phyloP scores from a whole-genome alignment of 2,329 filamentous ascomycete species.

The Metarhizium brunneum region DNA sequence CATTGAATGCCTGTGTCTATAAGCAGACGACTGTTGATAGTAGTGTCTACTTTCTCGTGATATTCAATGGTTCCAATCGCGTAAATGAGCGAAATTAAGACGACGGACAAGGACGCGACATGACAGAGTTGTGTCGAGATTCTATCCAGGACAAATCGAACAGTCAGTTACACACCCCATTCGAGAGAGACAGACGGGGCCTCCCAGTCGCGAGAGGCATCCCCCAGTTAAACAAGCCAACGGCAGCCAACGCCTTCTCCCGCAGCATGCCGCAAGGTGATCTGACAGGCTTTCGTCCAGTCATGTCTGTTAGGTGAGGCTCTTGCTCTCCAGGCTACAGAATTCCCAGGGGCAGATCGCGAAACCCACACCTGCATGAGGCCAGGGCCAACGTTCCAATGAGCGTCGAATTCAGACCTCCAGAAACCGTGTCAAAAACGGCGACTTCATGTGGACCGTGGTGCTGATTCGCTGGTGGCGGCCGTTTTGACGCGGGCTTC shows the following conservation, averaged over 20 bases:
- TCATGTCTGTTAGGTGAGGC: background rate
- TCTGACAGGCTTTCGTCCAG: background rate
- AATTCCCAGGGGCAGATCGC: slow-evolving; percentile 1
- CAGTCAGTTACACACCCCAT: background rate
- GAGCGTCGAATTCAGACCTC: background rate
- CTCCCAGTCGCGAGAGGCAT: background rate
- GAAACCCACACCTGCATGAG: background rate
- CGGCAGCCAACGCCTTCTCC: background rate
- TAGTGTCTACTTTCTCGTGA: no score
- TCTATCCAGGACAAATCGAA: background rate
- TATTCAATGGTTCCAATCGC: background rate
- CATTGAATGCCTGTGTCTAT: slow-evolving; percentile 4
- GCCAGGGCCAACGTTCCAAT: slow-evolving; percentile 2
- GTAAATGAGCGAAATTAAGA: background rate
- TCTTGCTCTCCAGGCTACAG: background rate
- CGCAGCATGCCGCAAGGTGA: background rate
- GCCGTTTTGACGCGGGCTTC: slow-evolving; percentile 19
- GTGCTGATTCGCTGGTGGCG: slow-evolving; percentile 20
- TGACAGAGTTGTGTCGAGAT: background rate
- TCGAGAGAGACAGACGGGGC: background rate
- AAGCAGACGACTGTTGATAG: no score
- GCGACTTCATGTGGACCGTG: background rate
- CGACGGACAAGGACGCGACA: background rate
- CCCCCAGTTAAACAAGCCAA: background rate
- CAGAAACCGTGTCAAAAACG: background rate